Percentiles rank a stretch among this genome's conserved stretches.
Conservation (phyloP, 345 rosid genomes). For the Reutealis trisperma region DNA sequence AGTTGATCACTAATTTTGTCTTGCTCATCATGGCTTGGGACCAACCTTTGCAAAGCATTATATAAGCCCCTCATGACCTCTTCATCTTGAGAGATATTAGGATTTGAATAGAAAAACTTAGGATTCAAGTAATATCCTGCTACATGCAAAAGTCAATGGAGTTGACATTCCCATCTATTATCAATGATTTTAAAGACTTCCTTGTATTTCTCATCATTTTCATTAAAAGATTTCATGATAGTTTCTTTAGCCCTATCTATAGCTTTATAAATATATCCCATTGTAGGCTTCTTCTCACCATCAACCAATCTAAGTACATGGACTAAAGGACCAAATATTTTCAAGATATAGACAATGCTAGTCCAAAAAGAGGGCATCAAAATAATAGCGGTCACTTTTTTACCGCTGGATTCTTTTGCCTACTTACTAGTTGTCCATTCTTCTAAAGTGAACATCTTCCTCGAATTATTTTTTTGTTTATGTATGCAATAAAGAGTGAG, state of each 20-base stretch:
- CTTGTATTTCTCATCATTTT: no score
- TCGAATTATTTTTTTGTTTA: neutral
- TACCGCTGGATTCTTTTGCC: constrained; percentile 6
- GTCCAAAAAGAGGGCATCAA: neutral
- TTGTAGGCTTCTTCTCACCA: constrained; percentile 17
- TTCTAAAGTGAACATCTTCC: neutral
- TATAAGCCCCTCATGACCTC: neutral
- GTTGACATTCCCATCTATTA: neutral
- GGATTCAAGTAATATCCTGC: neutral
- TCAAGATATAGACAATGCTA: no score
- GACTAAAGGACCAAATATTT: no score
- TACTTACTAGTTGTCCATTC: constrained; percentile 10
- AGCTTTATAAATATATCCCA: constrained; percentile 25
- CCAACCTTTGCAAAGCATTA: neutral
- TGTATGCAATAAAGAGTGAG: no score
- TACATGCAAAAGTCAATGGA: constrained; percentile 18
- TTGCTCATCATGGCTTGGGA: neutral
- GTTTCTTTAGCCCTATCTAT: no score
- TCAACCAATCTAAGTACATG: constrained; percentile 19
- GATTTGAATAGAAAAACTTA: neutral
- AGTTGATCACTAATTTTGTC: neutral
- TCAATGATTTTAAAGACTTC: no score
- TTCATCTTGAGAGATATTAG: no score
- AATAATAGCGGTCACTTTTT: neutral
- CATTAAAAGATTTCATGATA: no score